These are phyloP conservation scores for Rhizopogon salebrosus DNA, from an alignment of 768 basidiomycete species.

Conservation along the genomic window DNA sequence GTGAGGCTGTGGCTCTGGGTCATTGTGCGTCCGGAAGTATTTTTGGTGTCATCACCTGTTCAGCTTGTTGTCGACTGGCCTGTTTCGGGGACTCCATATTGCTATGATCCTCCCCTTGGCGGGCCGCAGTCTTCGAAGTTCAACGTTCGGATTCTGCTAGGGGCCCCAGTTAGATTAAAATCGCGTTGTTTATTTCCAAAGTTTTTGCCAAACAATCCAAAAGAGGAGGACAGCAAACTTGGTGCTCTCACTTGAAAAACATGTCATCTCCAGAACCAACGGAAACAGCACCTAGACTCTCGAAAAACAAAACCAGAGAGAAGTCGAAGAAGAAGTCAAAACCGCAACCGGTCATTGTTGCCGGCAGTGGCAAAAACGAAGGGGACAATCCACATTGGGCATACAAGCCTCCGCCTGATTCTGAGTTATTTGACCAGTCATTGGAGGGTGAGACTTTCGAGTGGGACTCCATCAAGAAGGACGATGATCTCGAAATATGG, in stretches of 20 bases:
- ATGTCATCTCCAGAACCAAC: slow-evolving; percentile 20
- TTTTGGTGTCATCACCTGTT: no score
- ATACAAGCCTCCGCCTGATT: slow-evolving; percentile 53
- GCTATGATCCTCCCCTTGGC: no score
- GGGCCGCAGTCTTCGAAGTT: neutral
- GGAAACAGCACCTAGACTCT: neutral
- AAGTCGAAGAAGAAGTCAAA: slow-evolving; percentile 10
- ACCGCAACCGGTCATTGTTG: neutral
- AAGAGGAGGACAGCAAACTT: slow-evolving; percentile 4
- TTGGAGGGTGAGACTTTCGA: slow-evolving; percentile 51
- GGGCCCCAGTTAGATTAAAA: no score
- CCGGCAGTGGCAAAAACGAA: slow-evolving; percentile 42
- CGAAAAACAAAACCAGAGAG: slow-evolving; percentile 11
- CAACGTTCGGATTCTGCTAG: neutral
- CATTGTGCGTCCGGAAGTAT: no score
- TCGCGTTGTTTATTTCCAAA: slow-evolving; percentile 22
- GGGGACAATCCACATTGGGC: slow-evolving; percentile 52
- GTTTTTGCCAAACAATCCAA: slow-evolving; percentile 23
- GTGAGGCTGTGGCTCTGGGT: no score
- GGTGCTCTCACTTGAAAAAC: slow-evolving; percentile 3
- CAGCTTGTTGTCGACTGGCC: no score
- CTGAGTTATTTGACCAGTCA: slow-evolving; percentile 40
- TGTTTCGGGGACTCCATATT: no score
- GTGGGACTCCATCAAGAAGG: slow-evolving; percentile 57
- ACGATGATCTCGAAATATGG: slow-evolving; percentile 63